These are phyloP conservation scores for Breviolum minutum DNA, from an alignment of 73 alveolate genomes.

Conservation along the genomic window DNA sequence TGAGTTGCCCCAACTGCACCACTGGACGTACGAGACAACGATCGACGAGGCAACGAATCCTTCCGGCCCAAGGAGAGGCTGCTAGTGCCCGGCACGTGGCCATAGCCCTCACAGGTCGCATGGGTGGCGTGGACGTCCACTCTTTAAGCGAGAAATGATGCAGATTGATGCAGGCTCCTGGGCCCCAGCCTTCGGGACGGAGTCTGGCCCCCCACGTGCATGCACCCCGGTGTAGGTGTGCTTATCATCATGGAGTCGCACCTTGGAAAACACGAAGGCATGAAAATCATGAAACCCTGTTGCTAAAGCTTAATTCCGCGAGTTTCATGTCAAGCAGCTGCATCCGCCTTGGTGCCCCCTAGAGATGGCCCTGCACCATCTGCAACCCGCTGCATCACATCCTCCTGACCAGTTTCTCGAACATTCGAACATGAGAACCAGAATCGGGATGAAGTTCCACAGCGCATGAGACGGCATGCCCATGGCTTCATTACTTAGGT, in stretches of 20 bases:
- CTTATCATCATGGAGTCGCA: constrained; percentile 97
- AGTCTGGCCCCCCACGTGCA: constrained; percentile 98
- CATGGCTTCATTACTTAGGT: neutral
- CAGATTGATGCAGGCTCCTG: no score
- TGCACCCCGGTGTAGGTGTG: constrained; percentile 98
- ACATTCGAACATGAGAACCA: neutral
- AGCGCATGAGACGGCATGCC: neutral
- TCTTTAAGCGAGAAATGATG: neutral
- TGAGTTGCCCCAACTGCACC: constrained; percentile 36
- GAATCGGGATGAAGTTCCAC: neutral
- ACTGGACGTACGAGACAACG: constrained; percentile 74
- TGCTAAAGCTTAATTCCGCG: neutral
- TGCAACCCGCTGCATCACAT: constrained; percentile 75
- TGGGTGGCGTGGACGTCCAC: neutral
- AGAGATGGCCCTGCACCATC: constrained; percentile 83
- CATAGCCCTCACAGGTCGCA: constrained; percentile 26
- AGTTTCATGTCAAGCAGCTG: neutral
- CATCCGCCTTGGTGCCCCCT: constrained; percentile 83
- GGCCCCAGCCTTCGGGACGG: constrained; percentile 71
- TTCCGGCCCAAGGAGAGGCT: constrained; percentile 29
- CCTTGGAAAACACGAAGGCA: constrained; percentile 91
- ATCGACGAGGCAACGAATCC: constrained; percentile 34
- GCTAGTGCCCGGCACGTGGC: constrained; percentile 72
- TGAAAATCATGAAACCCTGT: constrained; percentile 78
- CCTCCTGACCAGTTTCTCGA: constrained; percentile 6